Percentiles rank a stretch among this genome's conserved stretches.
Conservation (phyloP, 2,329 filamentous ascomycete species). For the Penicillium sp. region DNA sequence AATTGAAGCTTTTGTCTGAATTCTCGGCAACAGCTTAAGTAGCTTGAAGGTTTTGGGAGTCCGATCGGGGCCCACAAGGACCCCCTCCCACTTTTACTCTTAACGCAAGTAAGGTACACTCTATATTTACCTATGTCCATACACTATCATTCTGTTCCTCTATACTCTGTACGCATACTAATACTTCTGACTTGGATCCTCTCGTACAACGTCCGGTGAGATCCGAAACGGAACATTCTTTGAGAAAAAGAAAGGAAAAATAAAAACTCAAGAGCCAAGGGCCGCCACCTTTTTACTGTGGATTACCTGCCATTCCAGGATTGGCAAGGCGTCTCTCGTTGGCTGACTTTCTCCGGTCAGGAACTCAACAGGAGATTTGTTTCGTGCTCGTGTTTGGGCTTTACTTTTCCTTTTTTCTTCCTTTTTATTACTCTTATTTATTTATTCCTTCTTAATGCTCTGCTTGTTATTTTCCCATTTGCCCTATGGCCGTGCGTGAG, state of each 20-base stretch:
- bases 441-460: background rate
- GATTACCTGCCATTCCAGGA: conserved; percentile 16
- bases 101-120: conserved; percentile 4
- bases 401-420: background rate
- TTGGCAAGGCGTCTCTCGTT: conserved; percentile 7
- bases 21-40: background rate
- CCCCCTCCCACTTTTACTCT: conserved; percentile 5
- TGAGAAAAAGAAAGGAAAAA: background rate
- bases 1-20: background rate
- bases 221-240: conserved; percentile 9
- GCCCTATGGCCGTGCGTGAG: background rate
- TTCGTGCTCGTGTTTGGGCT: background rate
- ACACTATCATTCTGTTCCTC: background rate
- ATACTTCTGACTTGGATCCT: background rate
- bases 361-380: conserved; percentile 14
- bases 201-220: background rate
- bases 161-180: background rate
- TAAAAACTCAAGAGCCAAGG: conserved; percentile 5
- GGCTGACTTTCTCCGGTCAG: conserved; percentile 12
- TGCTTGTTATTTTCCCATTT: background rate
- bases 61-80: conserved; percentile 8
- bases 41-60: conserved; percentile 1
- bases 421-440: background rate
- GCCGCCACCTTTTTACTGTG: conserved; percentile 15
- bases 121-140: background rate